Evolutionary conservation across 441 rosid genomes (phyloP).

Genomic region (Macaranga tanarius): DNA sequence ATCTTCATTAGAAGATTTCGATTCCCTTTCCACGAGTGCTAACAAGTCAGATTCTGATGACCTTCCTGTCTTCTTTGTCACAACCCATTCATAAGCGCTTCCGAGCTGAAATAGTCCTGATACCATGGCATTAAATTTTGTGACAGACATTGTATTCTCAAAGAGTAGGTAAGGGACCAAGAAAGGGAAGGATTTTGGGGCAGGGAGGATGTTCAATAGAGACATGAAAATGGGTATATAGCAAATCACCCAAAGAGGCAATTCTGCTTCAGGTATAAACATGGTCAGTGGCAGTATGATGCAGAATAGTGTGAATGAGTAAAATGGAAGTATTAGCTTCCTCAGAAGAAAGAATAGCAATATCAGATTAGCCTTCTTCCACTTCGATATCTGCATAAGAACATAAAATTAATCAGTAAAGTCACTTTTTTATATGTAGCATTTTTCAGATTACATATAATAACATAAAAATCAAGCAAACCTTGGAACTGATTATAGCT

Average conservation of each 20-base stretch:
- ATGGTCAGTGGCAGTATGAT: constrained; percentile 88
- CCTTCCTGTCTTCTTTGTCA: constrained; percentile 87
- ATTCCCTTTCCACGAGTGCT: constrained; percentile 78
- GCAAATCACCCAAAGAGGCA: constrained; percentile 88
- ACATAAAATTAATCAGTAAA: not conserved
- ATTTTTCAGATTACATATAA: not conserved
- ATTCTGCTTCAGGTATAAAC: constrained; percentile 89
- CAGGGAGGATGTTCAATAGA: constrained; percentile 72
- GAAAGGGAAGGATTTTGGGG: constrained; percentile 86
- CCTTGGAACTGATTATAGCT: constrained; percentile 74
- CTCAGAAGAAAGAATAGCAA: constrained; percentile 85
- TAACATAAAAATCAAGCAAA: constrained; percentile 12
- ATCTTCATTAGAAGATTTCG: constrained; percentile 45
- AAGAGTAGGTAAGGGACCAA: constrained; percentile 84
- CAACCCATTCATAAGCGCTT: constrained; percentile 92
- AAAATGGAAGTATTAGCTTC: constrained; percentile 86
- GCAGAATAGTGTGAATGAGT: constrained; percentile 91
- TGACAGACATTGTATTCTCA: constrained; percentile 94
- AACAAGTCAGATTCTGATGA: constrained; percentile 80
- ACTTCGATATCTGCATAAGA: constrained; percentile 55
- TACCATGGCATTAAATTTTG: constrained; percentile 94
- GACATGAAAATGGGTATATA: constrained; percentile 84
- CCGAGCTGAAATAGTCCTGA: constrained; percentile 95
- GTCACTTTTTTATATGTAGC: not conserved
- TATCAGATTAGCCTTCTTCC: constrained; percentile 78